Percentiles rank a stretch among this genome's conserved stretches.
These are phyloP conservation scores for Yarrowia galli DNA, from an alignment of 1,139 yeast species.

Conservation along the genomic window DNA sequence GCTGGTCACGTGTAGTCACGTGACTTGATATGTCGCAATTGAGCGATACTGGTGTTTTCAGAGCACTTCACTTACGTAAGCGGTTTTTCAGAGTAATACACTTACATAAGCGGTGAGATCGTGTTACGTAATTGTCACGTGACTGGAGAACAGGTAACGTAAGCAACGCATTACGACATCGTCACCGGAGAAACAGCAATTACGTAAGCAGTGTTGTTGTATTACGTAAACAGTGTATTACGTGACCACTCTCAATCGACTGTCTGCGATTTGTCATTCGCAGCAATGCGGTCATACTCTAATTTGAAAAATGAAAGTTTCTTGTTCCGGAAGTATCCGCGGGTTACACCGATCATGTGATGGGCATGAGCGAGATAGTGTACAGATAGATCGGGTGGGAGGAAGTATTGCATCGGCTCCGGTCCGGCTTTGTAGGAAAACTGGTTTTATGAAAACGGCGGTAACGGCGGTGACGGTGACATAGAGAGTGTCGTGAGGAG, in stretches of 20 bases:
- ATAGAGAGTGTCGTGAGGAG: too few species aligned
- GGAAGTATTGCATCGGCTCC: slow-evolving; percentile 17
- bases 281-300: slow-evolving; percentile 30
- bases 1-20: too few species aligned
- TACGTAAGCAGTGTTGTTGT: background rate
- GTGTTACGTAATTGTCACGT: too few species aligned
- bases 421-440: slow-evolving; percentile 4
- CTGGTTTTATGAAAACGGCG: background rate
- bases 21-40: background rate
- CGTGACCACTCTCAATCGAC: too few species aligned
- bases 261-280: background rate
- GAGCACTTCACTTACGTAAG: too few species aligned
- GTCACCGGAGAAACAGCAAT: too few species aligned
- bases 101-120: too few species aligned
- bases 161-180: too few species aligned
- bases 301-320: slow-evolving; percentile 13
- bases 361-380: background rate
- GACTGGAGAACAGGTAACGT: too few species aligned
- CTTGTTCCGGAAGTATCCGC: slow-evolving; percentile 26
- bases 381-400: slow-evolving; percentile 12
- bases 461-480: too few species aligned
- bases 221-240: too few species aligned
- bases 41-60: background rate
- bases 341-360: background rate
- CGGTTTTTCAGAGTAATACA: too few species aligned